Evolutionary conservation across 169 alveolate species (phyloP).

Genomic region (Toxoplasma gondii): DNA sequence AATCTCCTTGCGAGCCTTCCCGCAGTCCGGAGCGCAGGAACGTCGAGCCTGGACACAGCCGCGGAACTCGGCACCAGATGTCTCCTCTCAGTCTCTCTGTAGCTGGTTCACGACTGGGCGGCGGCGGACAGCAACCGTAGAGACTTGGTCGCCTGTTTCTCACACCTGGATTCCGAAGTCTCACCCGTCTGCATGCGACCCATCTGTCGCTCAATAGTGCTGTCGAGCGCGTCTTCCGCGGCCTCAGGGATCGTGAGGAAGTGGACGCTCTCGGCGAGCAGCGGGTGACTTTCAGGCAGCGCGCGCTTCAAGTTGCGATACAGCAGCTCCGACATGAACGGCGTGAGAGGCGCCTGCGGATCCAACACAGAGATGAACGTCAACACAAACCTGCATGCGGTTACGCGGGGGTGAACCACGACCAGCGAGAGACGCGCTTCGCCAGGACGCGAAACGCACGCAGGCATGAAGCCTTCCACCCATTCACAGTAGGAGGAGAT

Average conservation of each 20-base stretch:
- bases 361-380: constrained; percentile 29
- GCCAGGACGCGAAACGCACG: too few relatives aligned
- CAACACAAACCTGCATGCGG: not conserved
- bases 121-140: too few relatives aligned
- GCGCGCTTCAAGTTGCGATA: constrained; percentile 92
- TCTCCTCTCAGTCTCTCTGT: too few relatives aligned
- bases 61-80: too few relatives aligned
- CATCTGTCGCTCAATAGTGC: constrained; percentile 42
- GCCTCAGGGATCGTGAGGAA: constrained; percentile 86
- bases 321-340: constrained; percentile 92
- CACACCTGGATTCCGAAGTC: too few relatives aligned
- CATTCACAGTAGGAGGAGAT: too few relatives aligned
- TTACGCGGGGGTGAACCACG: not conserved
- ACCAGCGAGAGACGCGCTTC: too few relatives aligned
- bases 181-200: constrained; percentile 64
- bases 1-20: not conserved
- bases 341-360: constrained; percentile 94
- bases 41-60: too few relatives aligned
- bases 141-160: too few relatives aligned
- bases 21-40: too few relatives aligned
- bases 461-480: not conserved
- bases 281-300: constrained; percentile 76
- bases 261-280: constrained; percentile 85
- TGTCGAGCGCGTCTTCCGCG: constrained; percentile 46
- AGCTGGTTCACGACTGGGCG: too few relatives aligned